Percentiles rank a stretch among this genome's conserved stretches.
Evolutionary conservation across 352 stramenopile genomes (phyloP).

Genomic region (Phytophthora pinifolia): DNA sequence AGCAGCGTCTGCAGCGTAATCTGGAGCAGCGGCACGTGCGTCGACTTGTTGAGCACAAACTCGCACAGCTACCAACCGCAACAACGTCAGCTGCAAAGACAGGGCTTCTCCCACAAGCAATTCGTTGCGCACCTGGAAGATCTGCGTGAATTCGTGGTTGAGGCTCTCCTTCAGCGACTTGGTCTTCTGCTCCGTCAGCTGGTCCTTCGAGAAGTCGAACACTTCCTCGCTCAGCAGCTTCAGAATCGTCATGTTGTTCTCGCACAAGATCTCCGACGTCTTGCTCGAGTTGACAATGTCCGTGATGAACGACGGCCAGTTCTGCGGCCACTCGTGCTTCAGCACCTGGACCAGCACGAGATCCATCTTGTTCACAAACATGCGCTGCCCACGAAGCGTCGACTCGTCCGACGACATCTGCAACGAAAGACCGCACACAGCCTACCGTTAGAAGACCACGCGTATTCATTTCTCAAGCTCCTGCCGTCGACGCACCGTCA

Average conservation of each 20-base stretch:
- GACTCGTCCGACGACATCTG: constrained; percentile 91
- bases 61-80: constrained; percentile 90
- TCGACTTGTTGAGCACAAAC: constrained; percentile 96
- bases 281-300: constrained; percentile 94
- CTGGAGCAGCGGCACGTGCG: constrained; percentile 91
- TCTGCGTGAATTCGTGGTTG: constrained; percentile 98
- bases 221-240: constrained; percentile 99
- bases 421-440: constrained; percentile 2
- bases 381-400: constrained; percentile 85
- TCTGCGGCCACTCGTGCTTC: constrained; percentile 99
- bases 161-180: constrained; percentile 98
- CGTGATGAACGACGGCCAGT: constrained; percentile 99
- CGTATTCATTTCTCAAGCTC: background rate
- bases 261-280: constrained; percentile 97
- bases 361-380: constrained; percentile 97
- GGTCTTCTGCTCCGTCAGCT: constrained; percentile 98
- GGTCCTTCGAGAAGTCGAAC: constrained; percentile 99
- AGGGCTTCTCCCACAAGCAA: constrained; percentile 10
- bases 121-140: constrained; percentile 90
- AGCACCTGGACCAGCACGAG: constrained; percentile 97
- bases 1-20: constrained; percentile 97
- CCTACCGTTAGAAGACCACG: background rate
- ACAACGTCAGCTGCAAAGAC: background rate
- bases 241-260: constrained; percentile 99
- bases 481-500: constrained; percentile 62